Evolutionary conservation across 2,329 filamentous ascomycete genomes (phyloP).

Genomic region (Fonsecaea pedrosoi): DNA sequence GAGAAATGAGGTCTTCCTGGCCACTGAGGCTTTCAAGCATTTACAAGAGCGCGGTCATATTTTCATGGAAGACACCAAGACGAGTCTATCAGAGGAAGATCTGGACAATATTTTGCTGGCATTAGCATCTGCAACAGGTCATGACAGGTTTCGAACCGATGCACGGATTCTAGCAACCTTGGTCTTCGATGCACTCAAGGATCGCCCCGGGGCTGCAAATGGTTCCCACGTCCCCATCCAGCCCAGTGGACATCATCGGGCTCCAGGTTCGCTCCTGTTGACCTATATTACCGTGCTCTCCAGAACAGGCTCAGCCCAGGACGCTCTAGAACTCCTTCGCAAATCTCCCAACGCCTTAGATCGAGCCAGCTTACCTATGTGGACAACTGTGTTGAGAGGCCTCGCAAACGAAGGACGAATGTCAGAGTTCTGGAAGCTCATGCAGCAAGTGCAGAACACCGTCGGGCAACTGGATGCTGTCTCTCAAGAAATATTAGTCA

Average conservation of each 20-base stretch:
- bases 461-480: constrained; percentile 46
- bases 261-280: constrained; percentile 41
- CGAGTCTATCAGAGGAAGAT: constrained; percentile 49
- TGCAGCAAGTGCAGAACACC: constrained; percentile 37
- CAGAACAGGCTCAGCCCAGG: constrained; percentile 61
- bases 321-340: constrained; percentile 59
- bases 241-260: constrained; percentile 14
- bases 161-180: constrained; percentile 33
- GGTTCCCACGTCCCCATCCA: constrained; percentile 10
- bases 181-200: constrained; percentile 35
- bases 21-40: constrained; percentile 66
- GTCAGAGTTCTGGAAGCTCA: constrained; percentile 39
- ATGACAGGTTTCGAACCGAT: constrained; percentile 37
- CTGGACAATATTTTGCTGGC: constrained; percentile 51
- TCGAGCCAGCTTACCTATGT: constrained; percentile 50
- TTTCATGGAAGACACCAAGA: constrained; percentile 44
- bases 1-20: constrained; percentile 69
- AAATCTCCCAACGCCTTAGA: constrained; percentile 48
- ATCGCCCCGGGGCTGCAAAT: constrained; percentile 9
- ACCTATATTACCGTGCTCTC: constrained; percentile 59
- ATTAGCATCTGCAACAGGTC: constrained; percentile 41
- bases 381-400: constrained; percentile 63
- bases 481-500: constrained; percentile 61
- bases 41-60: constrained; percentile 52
- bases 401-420: constrained; percentile 61